These are phyloP conservation scores for Pythium brachiatum DNA, from an alignment of 352 stramenopile species.

Conservation along the genomic window DNA sequence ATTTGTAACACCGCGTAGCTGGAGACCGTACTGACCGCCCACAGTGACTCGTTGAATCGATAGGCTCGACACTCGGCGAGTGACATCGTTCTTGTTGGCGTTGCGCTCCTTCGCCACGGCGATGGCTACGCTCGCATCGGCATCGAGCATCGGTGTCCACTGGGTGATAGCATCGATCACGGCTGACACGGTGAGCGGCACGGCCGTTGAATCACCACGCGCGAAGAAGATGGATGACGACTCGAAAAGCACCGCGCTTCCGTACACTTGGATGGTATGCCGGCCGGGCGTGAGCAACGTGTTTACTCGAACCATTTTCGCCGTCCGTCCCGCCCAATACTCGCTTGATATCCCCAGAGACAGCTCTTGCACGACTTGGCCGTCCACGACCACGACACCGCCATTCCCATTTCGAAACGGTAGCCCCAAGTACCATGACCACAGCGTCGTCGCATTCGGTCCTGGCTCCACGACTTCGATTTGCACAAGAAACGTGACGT, in stretches of 20 bases:
- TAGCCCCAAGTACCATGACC: constrained; percentile 57
- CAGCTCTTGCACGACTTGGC: constrained; percentile 38
- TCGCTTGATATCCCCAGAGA: constrained; percentile 32
- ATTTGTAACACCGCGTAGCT: constrained; percentile 33
- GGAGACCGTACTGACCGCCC: constrained; percentile 37
- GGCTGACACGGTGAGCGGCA: constrained; percentile 21
- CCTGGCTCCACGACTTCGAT: constrained; percentile 52
- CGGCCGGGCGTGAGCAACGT: constrained; percentile 37
- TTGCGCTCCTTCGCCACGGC: constrained; percentile 36
- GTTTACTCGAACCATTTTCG: constrained; percentile 41
- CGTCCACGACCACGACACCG: constrained; percentile 43
- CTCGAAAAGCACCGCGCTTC: constrained; percentile 40
- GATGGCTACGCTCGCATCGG: constrained; percentile 26
- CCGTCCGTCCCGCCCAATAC: constrained; percentile 41
- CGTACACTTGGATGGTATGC: constrained; percentile 52
- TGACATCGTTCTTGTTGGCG: constrained; percentile 36
- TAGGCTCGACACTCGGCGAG: constrained; percentile 40
- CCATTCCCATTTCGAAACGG: constrained; percentile 52
- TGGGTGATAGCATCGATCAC: constrained; percentile 36
- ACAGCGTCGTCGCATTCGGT: constrained; percentile 26
- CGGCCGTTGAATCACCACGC: constrained; percentile 30
- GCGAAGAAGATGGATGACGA: constrained; percentile 48
- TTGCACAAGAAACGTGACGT: constrained; percentile 42
- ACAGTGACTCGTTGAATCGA: constrained; percentile 40
- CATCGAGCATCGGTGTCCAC: constrained; percentile 36